Base-by-base conservation (phyloP, 495 filamentous ascomycete genomes). In the Xylaria bambusicola region DNA sequence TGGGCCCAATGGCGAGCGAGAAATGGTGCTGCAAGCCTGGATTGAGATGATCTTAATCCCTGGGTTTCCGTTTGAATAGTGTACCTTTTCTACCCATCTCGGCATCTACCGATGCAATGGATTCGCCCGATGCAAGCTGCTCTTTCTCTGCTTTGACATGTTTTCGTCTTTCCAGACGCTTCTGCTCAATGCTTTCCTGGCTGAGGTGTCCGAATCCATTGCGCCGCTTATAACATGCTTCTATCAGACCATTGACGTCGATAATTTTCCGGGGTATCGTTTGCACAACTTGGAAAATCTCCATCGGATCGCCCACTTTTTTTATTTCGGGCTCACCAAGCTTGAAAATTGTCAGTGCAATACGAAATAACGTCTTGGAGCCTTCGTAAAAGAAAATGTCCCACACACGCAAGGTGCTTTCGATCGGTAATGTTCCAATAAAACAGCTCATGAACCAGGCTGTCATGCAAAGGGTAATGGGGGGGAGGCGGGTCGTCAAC, bases 371-470 rank as follows among this genome's bases (percentile, higher is more conserved):
- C 2, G 92, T 97, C 64, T 93, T 93, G 40, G 87, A 90, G 23
- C 94, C 94, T 73, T 98, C 94, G 71, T 93, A 96, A 77, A 97
- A 97, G 70, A 97, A 90, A 5, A 87, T 82, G 63, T 98, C 94
- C 94, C 94, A 98, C 6, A 98, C 91, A 18, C 94, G 87, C 13
- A 97, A 78, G 0, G 90, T 90, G 38, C 88, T 88, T 70, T 98
- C 94, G 62, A 95, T 89, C 17, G 94, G 94, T 26, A 98, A 73
- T 1, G 88, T 96, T 35, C 93, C 92, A 70, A 97, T 93, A 72
- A 94, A 97, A 44, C 92, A 87, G 15, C 88, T 92, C 94, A 98
- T 98, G 72, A 98, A 95, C 94, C 94, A 98, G n/a, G 92, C 88
- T 1, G 93, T 97, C 66, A 93, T 88, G 60, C 92, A 93, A 1